Evolutionary conservation across 805 yeast species (phyloP).

Genomic region (Candida ponderosae): DNA sequence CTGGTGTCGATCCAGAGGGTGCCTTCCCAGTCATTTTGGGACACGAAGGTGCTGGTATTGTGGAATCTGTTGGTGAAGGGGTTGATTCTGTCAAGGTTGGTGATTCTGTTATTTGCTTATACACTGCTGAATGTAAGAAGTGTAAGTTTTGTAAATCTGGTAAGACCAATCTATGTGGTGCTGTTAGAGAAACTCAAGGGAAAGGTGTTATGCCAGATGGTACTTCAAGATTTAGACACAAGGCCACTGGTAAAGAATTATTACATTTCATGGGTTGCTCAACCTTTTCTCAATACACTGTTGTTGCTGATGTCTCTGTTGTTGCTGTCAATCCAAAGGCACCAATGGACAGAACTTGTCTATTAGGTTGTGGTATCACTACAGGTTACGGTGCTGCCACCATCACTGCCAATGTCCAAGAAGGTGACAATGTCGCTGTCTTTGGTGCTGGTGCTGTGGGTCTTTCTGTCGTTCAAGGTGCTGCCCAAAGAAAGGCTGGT

Average conservation of each 20-base stretch:
- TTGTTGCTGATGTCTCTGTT: conserved; percentile 93
- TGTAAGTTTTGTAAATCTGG: conserved; percentile 94
- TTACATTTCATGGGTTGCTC: conserved; percentile 98
- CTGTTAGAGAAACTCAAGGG: conserved; percentile 97
- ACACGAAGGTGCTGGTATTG: conserved; percentile 98
- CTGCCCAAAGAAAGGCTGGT: conserved; percentile 71
- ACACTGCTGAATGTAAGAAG: conserved; percentile 94
- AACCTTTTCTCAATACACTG: conserved; percentile 94
- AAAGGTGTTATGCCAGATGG: conserved; percentile 99
- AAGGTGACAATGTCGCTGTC: conserved; percentile 91
- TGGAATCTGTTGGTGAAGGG: conserved; percentile 91
- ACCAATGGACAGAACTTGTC: conserved; percentile 77
- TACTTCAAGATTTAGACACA: conserved; percentile 76
- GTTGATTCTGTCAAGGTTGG: conserved; percentile 88
- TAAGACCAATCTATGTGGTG: conserved; percentile 93
- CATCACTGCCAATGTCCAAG: conserved; percentile 83
- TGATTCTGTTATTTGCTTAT: conserved; percentile 87
- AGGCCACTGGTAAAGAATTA: conserved; percentile 67
- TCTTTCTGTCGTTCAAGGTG: conserved; percentile 93
- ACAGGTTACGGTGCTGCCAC: conserved; percentile 98
- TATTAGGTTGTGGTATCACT: conserved; percentile 97
- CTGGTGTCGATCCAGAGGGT: conserved; percentile 96
- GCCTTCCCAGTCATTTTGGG: conserved; percentile 90
- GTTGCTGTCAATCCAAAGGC: conserved; percentile 86
- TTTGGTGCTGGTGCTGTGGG: conserved; percentile 99